Evolutionary conservation across 352 stramenopile genomes (phyloP).

Genomic region (Saprolegnia parasitica): DNA sequence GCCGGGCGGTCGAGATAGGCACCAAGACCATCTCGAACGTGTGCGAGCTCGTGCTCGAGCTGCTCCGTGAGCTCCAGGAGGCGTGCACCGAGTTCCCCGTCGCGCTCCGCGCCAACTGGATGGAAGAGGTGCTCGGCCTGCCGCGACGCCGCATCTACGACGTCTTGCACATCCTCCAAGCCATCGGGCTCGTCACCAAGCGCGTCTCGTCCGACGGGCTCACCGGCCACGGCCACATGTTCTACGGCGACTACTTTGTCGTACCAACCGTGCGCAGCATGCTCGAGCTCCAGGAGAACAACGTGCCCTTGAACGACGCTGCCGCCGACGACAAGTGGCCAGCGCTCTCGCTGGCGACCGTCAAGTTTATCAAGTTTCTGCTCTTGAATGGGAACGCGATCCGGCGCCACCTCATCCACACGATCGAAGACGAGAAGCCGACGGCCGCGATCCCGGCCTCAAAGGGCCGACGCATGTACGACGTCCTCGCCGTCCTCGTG

Average conservation of each 20-base stretch:
- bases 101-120: constrained; percentile 5
- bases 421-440: constrained; percentile 10
- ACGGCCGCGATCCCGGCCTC: background rate
- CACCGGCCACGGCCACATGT: background rate
- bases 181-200: constrained; percentile 11
- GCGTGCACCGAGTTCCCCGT: background rate
- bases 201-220: background rate
- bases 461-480: constrained; percentile 16
- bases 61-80: constrained; percentile 4
- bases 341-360: constrained; percentile 9
- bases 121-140: constrained; percentile 5
- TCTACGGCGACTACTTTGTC: background rate
- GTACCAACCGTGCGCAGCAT: background rate
- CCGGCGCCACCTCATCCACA: constrained; percentile 7
- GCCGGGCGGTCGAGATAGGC: background rate
- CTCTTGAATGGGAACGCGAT: constrained; percentile 7
- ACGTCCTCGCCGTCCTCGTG: constrained; percentile 6
- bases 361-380: constrained; percentile 16
- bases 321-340: background rate
- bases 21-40: constrained; percentile 8
- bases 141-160: constrained; percentile 22
- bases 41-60: constrained; percentile 9
- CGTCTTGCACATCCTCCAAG: constrained; percentile 24
- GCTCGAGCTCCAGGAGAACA: background rate
- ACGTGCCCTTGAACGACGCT: background rate